Evolutionary conservation across 176 grass and related monocot genomes (phyloP), one percentile per base, ranked within the genome.

Genomic region (Oryza meyeriana): DNA sequence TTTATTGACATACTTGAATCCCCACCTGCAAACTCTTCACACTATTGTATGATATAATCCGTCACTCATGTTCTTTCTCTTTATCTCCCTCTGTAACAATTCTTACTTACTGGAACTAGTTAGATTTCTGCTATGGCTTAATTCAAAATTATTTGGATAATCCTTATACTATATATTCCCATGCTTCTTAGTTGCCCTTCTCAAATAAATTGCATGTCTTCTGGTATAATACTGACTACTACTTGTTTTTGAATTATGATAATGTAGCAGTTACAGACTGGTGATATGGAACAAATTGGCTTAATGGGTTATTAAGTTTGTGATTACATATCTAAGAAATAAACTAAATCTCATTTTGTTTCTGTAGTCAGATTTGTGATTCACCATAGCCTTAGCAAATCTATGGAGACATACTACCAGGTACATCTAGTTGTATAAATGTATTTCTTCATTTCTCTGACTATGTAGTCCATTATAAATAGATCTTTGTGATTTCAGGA

Each of bases 361-460:
- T 77, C 14, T 94, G 38, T 87, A 97, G 92, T 97, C 52, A 90
- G 94, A 72, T 94, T 97, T 88, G 89, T 97, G 31, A 88, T 97
- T 92, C 94, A 97, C 90, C 91, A 97, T 80, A 98, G 90, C 81
- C 90, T 98, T 70, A 93, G 95, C 87, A 98, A 98, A 87, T 98
- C 95, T 77, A 91, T 94, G 92, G 95, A 98, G 76, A 98, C 90
- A 86, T 94, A 94, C 70, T 98, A 98, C 91, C 90, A 94, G 92
- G 95, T 92, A 91, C 20, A 42, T 71, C 78, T 52, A 75, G 27
- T 66, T 86, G 31, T 71, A 3, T 35, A 58, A 58, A 2, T n/a
- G 6, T 10, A 16, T 12, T 64, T 32, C 4, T 76, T 73, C 33
- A 71, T 41, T 65, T 76, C 11, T 71, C 38, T 34, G 10, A 17